Percentiles rank a stretch among this genome's conserved stretches.
Conservation (phyloP, 371 early-diverging fungal species). For the Blastocladiella emersonii region DNA sequence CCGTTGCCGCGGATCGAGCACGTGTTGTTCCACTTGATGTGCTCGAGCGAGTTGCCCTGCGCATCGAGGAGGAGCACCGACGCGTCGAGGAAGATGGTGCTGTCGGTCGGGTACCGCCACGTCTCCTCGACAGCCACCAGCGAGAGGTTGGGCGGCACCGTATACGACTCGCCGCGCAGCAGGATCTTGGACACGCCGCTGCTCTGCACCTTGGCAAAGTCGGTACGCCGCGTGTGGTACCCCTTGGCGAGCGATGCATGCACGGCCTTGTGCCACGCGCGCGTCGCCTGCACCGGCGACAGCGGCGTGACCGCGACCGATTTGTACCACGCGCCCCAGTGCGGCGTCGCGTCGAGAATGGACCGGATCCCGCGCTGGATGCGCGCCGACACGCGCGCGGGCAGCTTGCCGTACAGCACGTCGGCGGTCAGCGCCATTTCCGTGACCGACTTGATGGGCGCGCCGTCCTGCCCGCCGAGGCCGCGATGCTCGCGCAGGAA, state of each 20-base stretch:
- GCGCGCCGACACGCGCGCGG: constrained; percentile 5
- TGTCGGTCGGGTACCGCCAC: constrained; percentile 9
- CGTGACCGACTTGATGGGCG: constrained; percentile 1
- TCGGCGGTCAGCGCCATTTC: constrained; percentile 7
- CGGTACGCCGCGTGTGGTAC: constrained; percentile 13
- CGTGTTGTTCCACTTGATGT: not conserved
- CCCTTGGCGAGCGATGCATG: constrained; percentile 9
- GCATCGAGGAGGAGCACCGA: constrained; percentile 10
- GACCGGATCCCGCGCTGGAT: constrained; percentile 7
- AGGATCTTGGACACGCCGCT: constrained; percentile 15
- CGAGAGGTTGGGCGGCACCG: constrained; percentile 10
- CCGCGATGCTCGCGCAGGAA: too few species aligned
- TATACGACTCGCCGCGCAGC: constrained; percentile 13
- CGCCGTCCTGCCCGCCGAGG: not conserved
- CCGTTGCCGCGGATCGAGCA: not conserved
- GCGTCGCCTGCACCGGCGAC: not conserved
- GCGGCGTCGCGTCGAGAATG: not conserved
- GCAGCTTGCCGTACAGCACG: constrained; percentile 13
- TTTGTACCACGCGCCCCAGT: too few species aligned
- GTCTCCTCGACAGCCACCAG: constrained; percentile 15
- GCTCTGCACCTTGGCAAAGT: constrained; percentile 12
- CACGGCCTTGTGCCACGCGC: constrained; percentile 7
- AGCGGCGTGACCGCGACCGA: too few species aligned
- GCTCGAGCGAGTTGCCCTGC: constrained; percentile 4
- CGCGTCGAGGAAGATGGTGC: constrained; percentile 14